phyloP scores from a whole-genome alignment of 768 basidiomycete genomes.

The Leccinum pellstonianum region DNA sequence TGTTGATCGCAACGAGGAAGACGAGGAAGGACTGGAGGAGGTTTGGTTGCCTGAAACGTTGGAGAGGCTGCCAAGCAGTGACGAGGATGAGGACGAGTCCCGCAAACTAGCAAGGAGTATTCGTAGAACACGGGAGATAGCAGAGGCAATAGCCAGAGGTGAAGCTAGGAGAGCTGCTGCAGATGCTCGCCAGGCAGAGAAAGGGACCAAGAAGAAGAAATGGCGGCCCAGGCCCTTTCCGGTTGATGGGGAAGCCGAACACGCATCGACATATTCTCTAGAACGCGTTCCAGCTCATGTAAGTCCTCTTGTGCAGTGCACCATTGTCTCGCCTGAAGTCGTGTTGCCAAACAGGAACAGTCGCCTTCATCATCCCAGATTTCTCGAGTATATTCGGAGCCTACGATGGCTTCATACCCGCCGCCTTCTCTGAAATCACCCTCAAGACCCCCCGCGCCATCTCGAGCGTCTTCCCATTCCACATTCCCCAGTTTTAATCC shows the following conservation, averaged over 20 bases:
- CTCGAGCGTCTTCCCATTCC: constrained; percentile 15
- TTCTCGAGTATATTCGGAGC: constrained; percentile 14
- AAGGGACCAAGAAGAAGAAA: constrained; percentile 16
- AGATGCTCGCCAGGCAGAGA: constrained; percentile 14
- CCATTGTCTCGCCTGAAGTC: neutral
- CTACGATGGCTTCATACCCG: constrained; percentile 6
- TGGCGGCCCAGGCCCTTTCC: constrained; percentile 29
- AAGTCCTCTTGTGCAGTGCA: constrained; percentile 5
- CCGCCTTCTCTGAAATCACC: constrained; percentile 8
- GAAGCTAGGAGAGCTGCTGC: constrained; percentile 17
- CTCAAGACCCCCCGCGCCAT: neutral
- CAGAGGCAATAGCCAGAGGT: constrained; percentile 18
- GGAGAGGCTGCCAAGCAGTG: constrained; percentile 39
- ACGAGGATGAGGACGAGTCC: constrained; percentile 40
- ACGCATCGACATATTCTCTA: neutral
- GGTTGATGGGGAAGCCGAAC: constrained; percentile 6
- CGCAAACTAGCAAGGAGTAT: constrained; percentile 34
- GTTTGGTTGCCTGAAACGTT: constrained; percentile 38
- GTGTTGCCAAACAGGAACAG: constrained; percentile 6
- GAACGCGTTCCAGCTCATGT: constrained; percentile 7
- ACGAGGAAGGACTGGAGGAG: neutral
- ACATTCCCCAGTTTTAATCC: neutral
- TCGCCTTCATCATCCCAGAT: constrained; percentile 5
- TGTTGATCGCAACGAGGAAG: constrained; percentile 1
- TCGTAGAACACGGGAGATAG: constrained; percentile 31